Conservation (phyloP, 257 asterid genomes). For the Paraleonurus japonicus region DNA sequence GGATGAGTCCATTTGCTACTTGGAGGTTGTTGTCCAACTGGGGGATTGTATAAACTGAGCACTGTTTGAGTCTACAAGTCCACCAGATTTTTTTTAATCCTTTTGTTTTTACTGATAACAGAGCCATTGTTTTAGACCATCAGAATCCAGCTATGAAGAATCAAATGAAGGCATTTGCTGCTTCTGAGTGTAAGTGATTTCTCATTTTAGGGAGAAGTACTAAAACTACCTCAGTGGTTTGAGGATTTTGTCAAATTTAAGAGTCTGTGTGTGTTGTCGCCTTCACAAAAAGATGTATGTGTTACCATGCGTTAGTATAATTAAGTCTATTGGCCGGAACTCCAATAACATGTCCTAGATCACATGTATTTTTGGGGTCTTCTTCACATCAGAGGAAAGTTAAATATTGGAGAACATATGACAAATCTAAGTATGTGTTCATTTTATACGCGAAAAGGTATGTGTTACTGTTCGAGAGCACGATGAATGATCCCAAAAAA, state of each 20-base stretch:
- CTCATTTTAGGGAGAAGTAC: background rate
- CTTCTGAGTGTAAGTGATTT: conserved; percentile 74
- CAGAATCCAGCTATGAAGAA: conserved; percentile 73
- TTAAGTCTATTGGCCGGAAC: background rate
- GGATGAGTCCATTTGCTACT: conserved; percentile 4
- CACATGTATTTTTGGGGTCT: background rate
- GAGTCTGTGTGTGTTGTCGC: background rate
- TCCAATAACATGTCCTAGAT: background rate
- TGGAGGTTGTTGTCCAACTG: background rate
- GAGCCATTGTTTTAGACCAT: conserved; percentile 87
- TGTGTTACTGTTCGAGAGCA: background rate
- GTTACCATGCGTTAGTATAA: background rate
- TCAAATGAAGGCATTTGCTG: conserved; percentile 71
- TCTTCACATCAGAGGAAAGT: background rate
- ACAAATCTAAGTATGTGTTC: background rate
- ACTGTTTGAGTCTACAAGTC: conserved; percentile 16
- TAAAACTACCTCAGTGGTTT: background rate
- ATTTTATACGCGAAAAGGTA: background rate
- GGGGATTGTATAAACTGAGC: conserved; percentile 9
- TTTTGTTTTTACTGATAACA: conserved; percentile 43
- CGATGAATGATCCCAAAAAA: background rate
- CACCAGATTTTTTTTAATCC: conserved; percentile 21
- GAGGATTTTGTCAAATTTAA: background rate
- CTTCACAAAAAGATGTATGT: background rate
- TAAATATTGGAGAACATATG: background rate